Conservation (phyloP, 805 yeast species). For the Candida pseudofarinosa region DNA sequence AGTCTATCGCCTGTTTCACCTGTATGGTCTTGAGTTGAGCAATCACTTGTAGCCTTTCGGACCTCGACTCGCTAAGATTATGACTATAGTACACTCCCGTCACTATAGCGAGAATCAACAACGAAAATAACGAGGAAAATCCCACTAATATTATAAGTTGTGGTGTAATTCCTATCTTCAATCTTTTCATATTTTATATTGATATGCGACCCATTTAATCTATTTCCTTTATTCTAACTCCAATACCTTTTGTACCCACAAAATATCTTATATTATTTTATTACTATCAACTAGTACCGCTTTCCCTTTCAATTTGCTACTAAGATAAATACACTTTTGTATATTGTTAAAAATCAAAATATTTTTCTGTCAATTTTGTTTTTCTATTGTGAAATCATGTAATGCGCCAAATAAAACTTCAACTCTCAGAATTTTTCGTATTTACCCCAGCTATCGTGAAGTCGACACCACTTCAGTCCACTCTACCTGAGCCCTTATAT, state of each 20-base stretch:
- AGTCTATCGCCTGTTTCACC: constrained; percentile 61
- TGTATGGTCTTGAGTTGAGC: constrained; percentile 82
- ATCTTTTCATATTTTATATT: constrained; percentile 25
- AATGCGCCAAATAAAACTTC: too few species aligned
- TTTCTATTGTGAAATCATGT: neutral
- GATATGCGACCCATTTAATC: neutral
- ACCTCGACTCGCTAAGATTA: constrained; percentile 57
- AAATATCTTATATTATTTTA: too few species aligned
- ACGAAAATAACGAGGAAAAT: constrained; percentile 63
- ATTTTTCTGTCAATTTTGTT: neutral
- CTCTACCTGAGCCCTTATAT: too few species aligned
- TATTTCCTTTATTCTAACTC: neutral
- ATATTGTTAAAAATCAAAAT: neutral
- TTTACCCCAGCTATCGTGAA: too few species aligned
- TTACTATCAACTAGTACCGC: too few species aligned
- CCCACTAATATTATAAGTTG: constrained; percentile 72
- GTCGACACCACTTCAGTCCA: too few species aligned
- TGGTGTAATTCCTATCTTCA: constrained; percentile 64
- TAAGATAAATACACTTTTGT: too few species aligned
- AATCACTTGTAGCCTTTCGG: constrained; percentile 69
- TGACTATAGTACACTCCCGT: constrained; percentile 68
- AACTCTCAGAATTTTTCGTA: too few species aligned
- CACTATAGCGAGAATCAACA: constrained; percentile 69
- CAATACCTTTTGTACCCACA: neutral
- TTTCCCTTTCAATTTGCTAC: too few species aligned